These are phyloP conservation scores for Backusella parvicylindrica DNA, from an alignment of 192 early-diverging fungal species.

Conservation along the genomic window DNA sequence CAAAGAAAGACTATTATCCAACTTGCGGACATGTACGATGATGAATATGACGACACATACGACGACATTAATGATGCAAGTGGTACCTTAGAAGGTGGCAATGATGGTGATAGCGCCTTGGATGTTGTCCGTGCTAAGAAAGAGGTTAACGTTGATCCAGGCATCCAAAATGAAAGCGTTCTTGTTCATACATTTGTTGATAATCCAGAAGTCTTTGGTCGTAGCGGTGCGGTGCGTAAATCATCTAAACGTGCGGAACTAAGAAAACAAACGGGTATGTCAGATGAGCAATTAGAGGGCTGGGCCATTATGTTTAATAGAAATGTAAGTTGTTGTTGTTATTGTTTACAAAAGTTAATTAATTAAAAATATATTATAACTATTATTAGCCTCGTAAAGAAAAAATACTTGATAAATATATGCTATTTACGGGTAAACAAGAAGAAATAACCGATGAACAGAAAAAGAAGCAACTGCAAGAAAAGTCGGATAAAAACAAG, in stretches of 20 bases:
- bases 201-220: slow-evolving; percentile 64
- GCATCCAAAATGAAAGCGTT: slow-evolving; percentile 54
- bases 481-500: not conserved
- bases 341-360: not conserved
- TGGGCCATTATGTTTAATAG: slow-evolving; percentile 87
- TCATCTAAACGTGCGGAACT: slow-evolving; percentile 56
- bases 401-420: slow-evolving; percentile 55
- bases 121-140: slow-evolving; percentile 14
- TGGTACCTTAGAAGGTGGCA: slow-evolving; percentile 46
- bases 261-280: slow-evolving; percentile 65
- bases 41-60: slow-evolving; percentile 93
- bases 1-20: slow-evolving; percentile 47
- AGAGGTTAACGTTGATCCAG: slow-evolving; percentile 46
- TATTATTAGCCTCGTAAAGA: slow-evolving; percentile 61
- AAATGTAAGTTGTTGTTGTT: slow-evolving; percentile 55
- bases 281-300: slow-evolving; percentile 90
- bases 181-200: slow-evolving; percentile 58
- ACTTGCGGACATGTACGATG: slow-evolving; percentile 63
- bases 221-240: slow-evolving; percentile 55
- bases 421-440: slow-evolving; percentile 51
- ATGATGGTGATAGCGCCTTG: slow-evolving; percentile 50
- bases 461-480: slow-evolving; percentile 1
- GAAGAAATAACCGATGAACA: slow-evolving; percentile 19
- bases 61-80: slow-evolving; percentile 67
- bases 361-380: not conserved